phyloP scores from a whole-genome alignment of 495 filamentous ascomycete species.

The Penicillium coprophilum region DNA sequence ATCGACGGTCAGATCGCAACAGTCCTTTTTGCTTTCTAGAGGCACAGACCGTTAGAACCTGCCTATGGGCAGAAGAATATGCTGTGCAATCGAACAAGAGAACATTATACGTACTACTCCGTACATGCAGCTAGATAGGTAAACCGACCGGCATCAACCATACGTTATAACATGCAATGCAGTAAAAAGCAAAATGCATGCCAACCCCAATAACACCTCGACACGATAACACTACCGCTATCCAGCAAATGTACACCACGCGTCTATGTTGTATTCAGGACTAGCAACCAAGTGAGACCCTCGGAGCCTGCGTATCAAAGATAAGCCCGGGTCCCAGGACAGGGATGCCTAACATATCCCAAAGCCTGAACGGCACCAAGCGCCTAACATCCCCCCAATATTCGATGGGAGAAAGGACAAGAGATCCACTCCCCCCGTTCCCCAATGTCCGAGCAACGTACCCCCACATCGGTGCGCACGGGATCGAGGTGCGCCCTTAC shows the following conservation, averaged over 20 bases:
- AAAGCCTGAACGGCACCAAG: not conserved
- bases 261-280: no score
- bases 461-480: slow-evolving; percentile 11
- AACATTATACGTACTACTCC: not conserved
- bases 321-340: no score
- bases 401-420: not conserved
- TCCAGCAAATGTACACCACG: not conserved
- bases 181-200: not conserved
- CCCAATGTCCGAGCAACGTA: not conserved
- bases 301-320: not conserved
- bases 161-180: not conserved
- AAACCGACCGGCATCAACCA: not conserved
- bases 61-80: not conserved
- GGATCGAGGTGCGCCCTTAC: slow-evolving; percentile 4
- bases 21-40: not conserved
- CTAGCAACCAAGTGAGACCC: not conserved
- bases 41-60: not conserved
- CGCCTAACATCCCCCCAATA: not conserved
- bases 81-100: not conserved
- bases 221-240: not conserved
- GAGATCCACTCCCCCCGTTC: not conserved
- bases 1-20: not conserved
- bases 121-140: not conserved
- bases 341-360: no score
- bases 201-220: not conserved